A percentile compares a stretch with the other conserved stretches of the same genome.
These are phyloP conservation scores for Nematodospora valgi DNA, from an alignment of 805 yeast genomes.

Conservation along the genomic window DNA sequence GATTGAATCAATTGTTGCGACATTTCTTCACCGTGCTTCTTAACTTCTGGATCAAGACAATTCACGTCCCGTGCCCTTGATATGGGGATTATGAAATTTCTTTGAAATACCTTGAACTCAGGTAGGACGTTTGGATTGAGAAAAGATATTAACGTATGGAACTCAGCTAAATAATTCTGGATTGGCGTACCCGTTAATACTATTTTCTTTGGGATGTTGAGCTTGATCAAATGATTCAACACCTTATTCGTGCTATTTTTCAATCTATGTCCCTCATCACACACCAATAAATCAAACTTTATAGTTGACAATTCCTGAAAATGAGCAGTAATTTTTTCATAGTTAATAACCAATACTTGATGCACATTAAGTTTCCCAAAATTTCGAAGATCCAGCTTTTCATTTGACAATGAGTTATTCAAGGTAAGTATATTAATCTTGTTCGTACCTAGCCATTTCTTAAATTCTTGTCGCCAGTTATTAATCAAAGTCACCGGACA, in stretches of 20 bases:
- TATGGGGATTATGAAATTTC: slow-evolving; percentile 67
- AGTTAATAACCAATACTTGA: slow-evolving; percentile 82
- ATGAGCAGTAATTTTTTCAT: slow-evolving; percentile 69
- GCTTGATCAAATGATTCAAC: slow-evolving; percentile 52
- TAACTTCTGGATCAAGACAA: slow-evolving; percentile 47
- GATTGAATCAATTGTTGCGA: slow-evolving; percentile 61
- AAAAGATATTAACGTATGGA: slow-evolving; percentile 75
- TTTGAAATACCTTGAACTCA: slow-evolving; percentile 52
- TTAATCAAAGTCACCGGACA: slow-evolving; percentile 88
- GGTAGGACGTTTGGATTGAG: slow-evolving; percentile 84
- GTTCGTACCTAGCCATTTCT: slow-evolving; percentile 77
- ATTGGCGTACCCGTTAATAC: slow-evolving; percentile 88
- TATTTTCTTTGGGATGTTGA: slow-evolving; percentile 56
- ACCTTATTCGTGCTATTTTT: slow-evolving; percentile 74
- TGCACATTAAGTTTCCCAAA: slow-evolving; percentile 69
- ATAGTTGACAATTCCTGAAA: slow-evolving; percentile 46
- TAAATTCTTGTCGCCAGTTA: slow-evolving; percentile 87
- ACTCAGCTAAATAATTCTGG: slow-evolving; percentile 86
- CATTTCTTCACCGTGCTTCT: slow-evolving; percentile 55
- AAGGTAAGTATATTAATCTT: slow-evolving; percentile 65
- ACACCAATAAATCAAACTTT: slow-evolving; percentile 66
- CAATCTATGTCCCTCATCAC: slow-evolving; percentile 94
- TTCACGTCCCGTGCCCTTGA: slow-evolving; percentile 60
- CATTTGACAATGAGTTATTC: slow-evolving; percentile 48
- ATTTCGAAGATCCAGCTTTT: slow-evolving; percentile 52